phyloP scores from a whole-genome alignment of 257 asterid species.

The Rubia yunnanensis region DNA sequence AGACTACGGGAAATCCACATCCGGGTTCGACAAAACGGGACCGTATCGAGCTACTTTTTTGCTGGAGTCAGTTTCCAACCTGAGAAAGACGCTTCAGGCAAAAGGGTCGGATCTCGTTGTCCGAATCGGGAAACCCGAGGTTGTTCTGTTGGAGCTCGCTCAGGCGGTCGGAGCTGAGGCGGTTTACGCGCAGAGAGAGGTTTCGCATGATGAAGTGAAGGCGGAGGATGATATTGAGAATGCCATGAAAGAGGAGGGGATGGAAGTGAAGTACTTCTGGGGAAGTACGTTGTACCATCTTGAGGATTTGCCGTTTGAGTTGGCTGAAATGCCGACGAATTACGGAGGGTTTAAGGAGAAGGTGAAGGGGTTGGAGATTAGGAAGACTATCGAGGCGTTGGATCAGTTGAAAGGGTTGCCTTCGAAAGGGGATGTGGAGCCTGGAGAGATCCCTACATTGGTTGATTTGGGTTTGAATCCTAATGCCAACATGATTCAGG shows the following conservation, averaged over 20 bases:
- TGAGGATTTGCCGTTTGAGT: constrained; percentile 87
- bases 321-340: constrained; percentile 75
- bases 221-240: constrained; percentile 83
- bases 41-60: constrained; percentile 70
- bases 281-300: constrained; percentile 95
- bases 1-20: constrained; percentile 79
- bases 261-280: constrained; percentile 88
- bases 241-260: constrained; percentile 77
- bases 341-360: constrained; percentile 87
- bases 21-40: constrained; percentile 88
- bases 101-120: constrained; percentile 94
- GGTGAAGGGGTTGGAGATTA: constrained; percentile 62
- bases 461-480: constrained; percentile 88
- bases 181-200: constrained; percentile 80
- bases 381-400: constrained; percentile 75
- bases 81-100: constrained; percentile 53
- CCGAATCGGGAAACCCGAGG: constrained; percentile 82
- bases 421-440: constrained; percentile 70
- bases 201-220: constrained; percentile 72
- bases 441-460: constrained; percentile 86
- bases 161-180: constrained; percentile 87
- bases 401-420: constrained; percentile 83
- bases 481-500: constrained; percentile 52
- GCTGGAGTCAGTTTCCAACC: constrained; percentile 65
- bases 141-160: constrained; percentile 65